phyloP scores from a whole-genome alignment of 805 yeast genomes.

The Hanseniaspora meyeri region DNA sequence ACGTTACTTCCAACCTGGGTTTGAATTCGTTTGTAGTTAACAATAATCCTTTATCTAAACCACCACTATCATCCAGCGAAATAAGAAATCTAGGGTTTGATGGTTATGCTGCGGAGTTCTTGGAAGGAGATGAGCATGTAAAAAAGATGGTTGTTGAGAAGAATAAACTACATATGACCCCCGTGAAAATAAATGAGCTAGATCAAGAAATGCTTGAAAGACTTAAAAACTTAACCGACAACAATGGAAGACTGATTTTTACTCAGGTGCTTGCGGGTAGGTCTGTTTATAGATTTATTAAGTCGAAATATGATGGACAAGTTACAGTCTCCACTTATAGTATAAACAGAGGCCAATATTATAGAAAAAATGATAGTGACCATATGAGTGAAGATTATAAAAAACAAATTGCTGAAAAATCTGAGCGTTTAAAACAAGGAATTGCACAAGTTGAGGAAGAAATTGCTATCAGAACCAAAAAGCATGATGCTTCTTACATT shows the following conservation, averaged over 20 bases:
- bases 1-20: constrained; percentile 34
- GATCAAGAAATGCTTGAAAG: constrained; percentile 30
- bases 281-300: constrained; percentile 36
- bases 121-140: constrained; percentile 63
- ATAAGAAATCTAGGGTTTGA: constrained; percentile 50
- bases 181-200: constrained; percentile 44
- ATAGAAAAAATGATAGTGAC: constrained; percentile 18
- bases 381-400: constrained; percentile 22
- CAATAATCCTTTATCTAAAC: constrained; percentile 19
- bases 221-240: constrained; percentile 27
- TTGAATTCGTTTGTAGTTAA: constrained; percentile 46
- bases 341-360: constrained; percentile 17
- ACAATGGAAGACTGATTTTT: constrained; percentile 36
- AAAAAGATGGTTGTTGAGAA: constrained; percentile 56
- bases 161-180: constrained; percentile 42
- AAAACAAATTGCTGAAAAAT: constrained; percentile 16
- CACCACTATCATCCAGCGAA: constrained; percentile 29
- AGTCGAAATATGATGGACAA: constrained; percentile 55
- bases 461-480: not conserved
- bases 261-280: constrained; percentile 50
- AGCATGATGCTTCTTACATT: constrained; percentile 6
- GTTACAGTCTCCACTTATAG: constrained; percentile 24
- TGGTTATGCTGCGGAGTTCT: constrained; percentile 59
- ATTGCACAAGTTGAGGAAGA: constrained; percentile 13
- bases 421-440: constrained; percentile 14